phyloP scores from a whole-genome alignment of 2,329 filamentous ascomycete genomes.

The Ceratocystis alfenasii region DNA sequence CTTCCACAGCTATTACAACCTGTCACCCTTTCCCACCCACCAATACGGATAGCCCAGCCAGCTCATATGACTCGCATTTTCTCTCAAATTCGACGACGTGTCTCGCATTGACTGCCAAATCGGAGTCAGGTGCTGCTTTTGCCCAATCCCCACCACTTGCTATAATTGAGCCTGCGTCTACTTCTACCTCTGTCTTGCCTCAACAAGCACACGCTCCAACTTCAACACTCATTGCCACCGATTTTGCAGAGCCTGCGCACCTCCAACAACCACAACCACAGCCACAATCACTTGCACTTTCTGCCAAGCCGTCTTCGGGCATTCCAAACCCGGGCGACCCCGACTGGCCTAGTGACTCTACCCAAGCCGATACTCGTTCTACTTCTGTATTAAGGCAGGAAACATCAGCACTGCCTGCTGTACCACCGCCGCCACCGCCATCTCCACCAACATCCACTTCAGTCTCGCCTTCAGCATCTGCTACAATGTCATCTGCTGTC shows the following conservation, averaged over 20 bases:
- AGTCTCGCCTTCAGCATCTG: neutral
- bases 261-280: neutral
- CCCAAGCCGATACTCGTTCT: neutral
- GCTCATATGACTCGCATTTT: neutral
- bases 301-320: neutral
- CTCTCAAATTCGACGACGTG: neutral
- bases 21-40: neutral
- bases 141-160: neutral
- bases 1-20: conserved; percentile 3
- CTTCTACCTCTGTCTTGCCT: conserved; percentile 2
- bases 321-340: neutral
- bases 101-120: neutral
- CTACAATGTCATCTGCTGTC: neutral
- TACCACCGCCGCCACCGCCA: neutral
- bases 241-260: neutral
- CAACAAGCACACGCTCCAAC: neutral
- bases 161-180: conserved; percentile 2
- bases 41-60: neutral
- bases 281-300: neutral
- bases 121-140: neutral
- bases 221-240: neutral
- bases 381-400: neutral
- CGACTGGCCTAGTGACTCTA: conserved; percentile 18
- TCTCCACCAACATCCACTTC: neutral
- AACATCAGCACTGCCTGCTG: neutral